Base-by-base conservation (phyloP, 2,329 filamentous ascomycete genomes). In the Botrytis fabae region DNA sequence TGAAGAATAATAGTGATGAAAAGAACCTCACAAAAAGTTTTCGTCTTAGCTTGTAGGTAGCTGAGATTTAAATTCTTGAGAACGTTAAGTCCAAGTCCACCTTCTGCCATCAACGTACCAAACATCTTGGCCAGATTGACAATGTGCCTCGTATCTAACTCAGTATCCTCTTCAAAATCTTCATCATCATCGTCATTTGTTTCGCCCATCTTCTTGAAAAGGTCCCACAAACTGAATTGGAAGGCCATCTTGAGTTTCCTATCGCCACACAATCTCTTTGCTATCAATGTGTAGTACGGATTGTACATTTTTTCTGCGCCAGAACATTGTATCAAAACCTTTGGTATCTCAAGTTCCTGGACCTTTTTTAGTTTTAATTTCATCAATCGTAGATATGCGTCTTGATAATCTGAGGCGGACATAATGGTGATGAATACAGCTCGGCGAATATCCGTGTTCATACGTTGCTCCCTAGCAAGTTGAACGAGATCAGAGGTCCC, bases 381-480 rank as follows among this genome's bases (percentile, higher is more conserved):
- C 74, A 91, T 85, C 12, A 98, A 86, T 28, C 94, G 92, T 16
- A 91, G 84, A 78, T 95, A 91, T 0, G 94, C 96, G 79, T 98
- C 94, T 77, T 94, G 91, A 80, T 88, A 93, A 80, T 97, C 94
- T 16, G 88, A 89, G 1, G 94, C 93, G 18, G 93, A 95, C 86
- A 98, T 92, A 74, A 99, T 90, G 7, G 94, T 91, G 48, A 97
- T 88, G 82, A 99, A 99, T 74, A 99, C 97, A n/a, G 94, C 93
- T 70, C 80, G 78, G 42, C 80, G 78, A 62, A 82, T 77, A 66
- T 82, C 80, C 10, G 80, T 82, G 51, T 82, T 83, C 80, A 79
- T 82, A 48, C 76, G 77, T 74, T 78, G 82, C 77, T 81, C 79
- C 74, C 74, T 77, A 20, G 81, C 80, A 57, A 82, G 78, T 59